Evolutionary conservation across 192 early-diverging fungal species (phyloP), one percentile per base, ranked within the genome.

Genomic region (Gigaspora rosea): DNA sequence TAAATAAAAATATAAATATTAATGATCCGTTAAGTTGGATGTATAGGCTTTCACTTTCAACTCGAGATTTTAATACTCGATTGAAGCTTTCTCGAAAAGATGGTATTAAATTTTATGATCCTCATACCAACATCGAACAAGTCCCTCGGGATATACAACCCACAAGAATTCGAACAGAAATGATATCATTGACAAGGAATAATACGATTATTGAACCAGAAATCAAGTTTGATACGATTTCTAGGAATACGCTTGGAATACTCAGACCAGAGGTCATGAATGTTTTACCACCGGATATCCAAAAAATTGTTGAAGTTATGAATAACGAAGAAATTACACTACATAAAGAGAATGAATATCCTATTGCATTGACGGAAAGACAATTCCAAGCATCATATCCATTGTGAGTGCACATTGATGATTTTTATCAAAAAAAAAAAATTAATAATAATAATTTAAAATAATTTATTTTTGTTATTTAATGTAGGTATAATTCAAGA

Each of bases 81-180:
- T 76, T 90, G n/a, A 81, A 79, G 16, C 73, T 69, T 22, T 57
- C 80, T 54, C 71, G 89, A 22, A 65, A 68, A 10, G 81, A 82
- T n/a, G 85, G 88, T 61, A 80, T 81, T 35, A 81, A 67, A 36
- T 90, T 88, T 65, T 80, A 82, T 72, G 89, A 90, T 52, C 81
- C 85, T 15, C 89, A 90, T 62, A 88, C 88, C 22, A 85, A 89
- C 50, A 80, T 85, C 15, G 81, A 88, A 52, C 89, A 89, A 78
- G 64, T 90, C 1, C 84, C 86, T 20, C 50, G 61, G 11, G 74
- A 80, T 5, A 81, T 77, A 20, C 89, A 90, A 72, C 88, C 89
- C 10, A 84, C 79, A 10, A 63, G 75, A 6, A 83, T 83, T 50
- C 41, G 72, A 8, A 79, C 87, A 61, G 77, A 77, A 56, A 66